Conservation (phyloP, 257 asterid species). For the Nicotiana tabacum region DNA sequence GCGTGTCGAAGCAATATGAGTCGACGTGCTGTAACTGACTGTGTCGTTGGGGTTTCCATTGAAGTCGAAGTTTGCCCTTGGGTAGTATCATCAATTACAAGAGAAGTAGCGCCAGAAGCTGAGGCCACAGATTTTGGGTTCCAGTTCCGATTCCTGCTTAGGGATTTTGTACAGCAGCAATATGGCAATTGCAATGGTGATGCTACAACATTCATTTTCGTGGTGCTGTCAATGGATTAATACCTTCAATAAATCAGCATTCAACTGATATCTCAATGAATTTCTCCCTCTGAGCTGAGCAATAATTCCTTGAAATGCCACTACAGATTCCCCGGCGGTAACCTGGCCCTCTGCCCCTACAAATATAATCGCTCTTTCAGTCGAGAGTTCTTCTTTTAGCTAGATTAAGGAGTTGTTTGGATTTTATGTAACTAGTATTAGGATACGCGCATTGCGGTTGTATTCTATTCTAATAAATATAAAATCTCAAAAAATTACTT, state of each 20-base stretch:
- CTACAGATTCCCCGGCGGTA: too few relatives aligned
- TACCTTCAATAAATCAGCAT: background rate
- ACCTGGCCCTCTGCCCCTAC: too few relatives aligned
- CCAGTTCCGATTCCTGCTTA: background rate
- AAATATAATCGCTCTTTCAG: too few relatives aligned
- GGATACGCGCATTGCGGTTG: too few relatives aligned
- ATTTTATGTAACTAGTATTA: too few relatives aligned
- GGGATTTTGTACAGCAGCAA: background rate
- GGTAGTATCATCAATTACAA: background rate
- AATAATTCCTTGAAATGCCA: too few relatives aligned
- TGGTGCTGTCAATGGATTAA: background rate
- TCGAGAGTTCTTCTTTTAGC: too few relatives aligned
- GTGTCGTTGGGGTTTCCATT: background rate
- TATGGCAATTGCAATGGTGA: background rate
- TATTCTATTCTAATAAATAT: too few relatives aligned
- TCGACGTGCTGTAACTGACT: background rate
- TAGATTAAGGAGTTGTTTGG: too few relatives aligned
- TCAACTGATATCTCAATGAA: too few relatives aligned
- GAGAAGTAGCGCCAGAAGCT: background rate
- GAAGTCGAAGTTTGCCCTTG: slow-evolving; percentile 5
- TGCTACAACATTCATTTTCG: background rate
- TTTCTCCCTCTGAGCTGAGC: background rate
- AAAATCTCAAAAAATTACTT: too few relatives aligned
- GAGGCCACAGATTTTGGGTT: background rate
- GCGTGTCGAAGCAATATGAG: slow-evolving; percentile 17